These are phyloP conservation scores for Gnaphalium uliginosum DNA, from an alignment of 129 eudicot genomes.

Conservation along the genomic window DNA sequence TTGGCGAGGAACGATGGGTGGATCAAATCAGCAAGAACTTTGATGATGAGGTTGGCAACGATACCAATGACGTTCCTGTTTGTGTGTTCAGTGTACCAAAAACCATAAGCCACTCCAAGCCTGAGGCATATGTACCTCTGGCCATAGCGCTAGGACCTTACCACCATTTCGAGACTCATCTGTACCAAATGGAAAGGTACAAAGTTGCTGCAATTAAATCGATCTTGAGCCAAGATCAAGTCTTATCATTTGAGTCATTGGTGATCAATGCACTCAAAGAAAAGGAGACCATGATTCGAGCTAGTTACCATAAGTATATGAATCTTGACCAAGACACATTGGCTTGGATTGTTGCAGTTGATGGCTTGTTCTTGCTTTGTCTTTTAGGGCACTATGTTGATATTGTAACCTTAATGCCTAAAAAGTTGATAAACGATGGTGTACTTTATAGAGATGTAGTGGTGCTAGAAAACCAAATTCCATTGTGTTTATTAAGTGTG, in stretches of 20 bases:
- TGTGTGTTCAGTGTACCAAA: conserved; percentile 40
- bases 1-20: conserved; percentile 47
- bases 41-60: conserved; percentile 17
- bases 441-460: conserved; percentile 40
- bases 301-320: conserved; percentile 44
- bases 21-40: conserved; percentile 35
- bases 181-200: conserved; percentile 43
- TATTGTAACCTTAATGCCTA: conserved; percentile 26
- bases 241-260: conserved; percentile 12
- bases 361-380: conserved; percentile 47
- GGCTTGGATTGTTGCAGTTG: conserved; percentile 45
- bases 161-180: conserved; percentile 42
- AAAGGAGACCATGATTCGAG: conserved; percentile 31
- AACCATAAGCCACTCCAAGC: conserved; percentile 29
- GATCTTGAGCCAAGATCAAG: conserved; percentile 20
- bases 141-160: conserved; percentile 48
- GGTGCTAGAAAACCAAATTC: conserved; percentile 58
- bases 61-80: conserved; percentile 22
- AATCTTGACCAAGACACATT: conserved; percentile 36
- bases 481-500: conserved; percentile 22
- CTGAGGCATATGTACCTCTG: conserved; percentile 51
- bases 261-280: conserved; percentile 27
- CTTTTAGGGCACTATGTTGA: conserved; percentile 25
- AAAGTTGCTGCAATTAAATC: conserved; percentile 40
- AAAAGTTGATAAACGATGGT: conserved; percentile 22